Evolutionary conservation across 2,329 filamentous ascomycete species (phyloP).

Genomic region (Fusarium concolor): DNA sequence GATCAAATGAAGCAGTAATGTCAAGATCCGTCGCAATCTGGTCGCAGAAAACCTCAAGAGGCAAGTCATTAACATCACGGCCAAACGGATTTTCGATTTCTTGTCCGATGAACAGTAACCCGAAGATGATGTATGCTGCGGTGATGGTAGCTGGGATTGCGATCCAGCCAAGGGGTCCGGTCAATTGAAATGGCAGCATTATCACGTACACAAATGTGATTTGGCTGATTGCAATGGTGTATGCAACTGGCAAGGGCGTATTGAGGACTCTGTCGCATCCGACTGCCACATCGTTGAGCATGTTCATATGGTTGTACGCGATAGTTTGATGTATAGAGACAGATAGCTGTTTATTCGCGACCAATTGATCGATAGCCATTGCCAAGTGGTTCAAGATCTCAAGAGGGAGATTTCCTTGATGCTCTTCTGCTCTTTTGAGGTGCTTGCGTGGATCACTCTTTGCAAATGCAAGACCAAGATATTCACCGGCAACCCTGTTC

Average conservation of each 20-base stretch:
- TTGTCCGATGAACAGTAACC: constrained; percentile 77
- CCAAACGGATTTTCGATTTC: constrained; percentile 91
- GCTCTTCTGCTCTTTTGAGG: constrained; percentile 77
- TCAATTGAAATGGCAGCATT: constrained; percentile 84
- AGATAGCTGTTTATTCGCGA: constrained; percentile 65
- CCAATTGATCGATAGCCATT: constrained; percentile 71
- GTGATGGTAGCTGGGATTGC: constrained; percentile 80
- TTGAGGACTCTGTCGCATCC: constrained; percentile 82
- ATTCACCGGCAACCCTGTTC: constrained; percentile 75
- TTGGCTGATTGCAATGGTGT: constrained; percentile 85
- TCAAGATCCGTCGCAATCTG: constrained; percentile 81
- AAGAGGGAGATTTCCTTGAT: constrained; percentile 82
- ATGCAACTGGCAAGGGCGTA: constrained; percentile 84
- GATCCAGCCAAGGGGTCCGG: constrained; percentile 72
- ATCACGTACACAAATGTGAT: constrained; percentile 88
- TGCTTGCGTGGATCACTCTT: constrained; percentile 81
- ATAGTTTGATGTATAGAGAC: constrained; percentile 69
- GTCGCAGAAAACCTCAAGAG: constrained; percentile 79
- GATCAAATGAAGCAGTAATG: constrained; percentile 69
- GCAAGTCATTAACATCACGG: constrained; percentile 83
- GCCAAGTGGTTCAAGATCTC: constrained; percentile 82
- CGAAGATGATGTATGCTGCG: constrained; percentile 85
- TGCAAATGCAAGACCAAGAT: constrained; percentile 80
- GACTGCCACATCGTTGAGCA: constrained; percentile 77
- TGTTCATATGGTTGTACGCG: constrained; percentile 69